Conservation (phyloP, 2,329 filamentous ascomycete species). For the Sporothrix schenckii region DNA sequence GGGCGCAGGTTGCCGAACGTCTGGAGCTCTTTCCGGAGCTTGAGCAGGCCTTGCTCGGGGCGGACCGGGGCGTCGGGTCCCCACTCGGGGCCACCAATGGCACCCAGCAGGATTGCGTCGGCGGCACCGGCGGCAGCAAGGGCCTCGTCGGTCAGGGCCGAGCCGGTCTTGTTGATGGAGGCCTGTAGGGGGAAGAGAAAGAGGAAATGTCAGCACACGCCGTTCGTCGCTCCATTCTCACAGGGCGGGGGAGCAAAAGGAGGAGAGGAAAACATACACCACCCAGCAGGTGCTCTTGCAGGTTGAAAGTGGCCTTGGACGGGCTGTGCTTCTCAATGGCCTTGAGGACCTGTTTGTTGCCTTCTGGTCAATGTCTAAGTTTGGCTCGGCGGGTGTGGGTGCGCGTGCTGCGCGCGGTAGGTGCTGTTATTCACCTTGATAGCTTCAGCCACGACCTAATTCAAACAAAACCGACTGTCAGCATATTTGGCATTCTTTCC, state of each 20-base stretch:
- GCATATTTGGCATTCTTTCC: conserved; percentile 26
- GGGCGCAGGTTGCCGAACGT: conserved; percentile 95
- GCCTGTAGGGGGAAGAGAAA: conserved; percentile 55
- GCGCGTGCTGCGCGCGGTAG: neutral
- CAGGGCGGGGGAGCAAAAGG: conserved; percentile 21
- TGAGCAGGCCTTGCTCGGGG: conserved; percentile 89
- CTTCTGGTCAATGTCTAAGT: conserved; percentile 1
- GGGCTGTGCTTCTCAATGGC: conserved; percentile 72
- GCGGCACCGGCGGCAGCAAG: conserved; percentile 80
- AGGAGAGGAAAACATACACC: conserved; percentile 66
- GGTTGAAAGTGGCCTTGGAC: conserved; percentile 76
- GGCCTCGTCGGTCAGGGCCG: conserved; percentile 78
- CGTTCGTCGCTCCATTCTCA: neutral
- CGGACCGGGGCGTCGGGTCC: conserved; percentile 78
- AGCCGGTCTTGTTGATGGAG: conserved; percentile 82
- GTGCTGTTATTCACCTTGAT: conserved; percentile 65
- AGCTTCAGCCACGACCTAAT: conserved; percentile 77
- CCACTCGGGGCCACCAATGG: conserved; percentile 97
- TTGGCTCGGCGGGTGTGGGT: neutral
- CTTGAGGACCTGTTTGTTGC: conserved; percentile 66
- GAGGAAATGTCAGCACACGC: neutral
- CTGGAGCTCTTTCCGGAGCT: conserved; percentile 87
- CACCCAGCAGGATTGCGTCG: conserved; percentile 87
- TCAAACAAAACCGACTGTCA: conserved; percentile 3
- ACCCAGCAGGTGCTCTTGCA: conserved; percentile 86